phyloP scores from a whole-genome alignment of 2,329 filamentous ascomycete genomes.

The Pseudogymnoascus sp. region DNA sequence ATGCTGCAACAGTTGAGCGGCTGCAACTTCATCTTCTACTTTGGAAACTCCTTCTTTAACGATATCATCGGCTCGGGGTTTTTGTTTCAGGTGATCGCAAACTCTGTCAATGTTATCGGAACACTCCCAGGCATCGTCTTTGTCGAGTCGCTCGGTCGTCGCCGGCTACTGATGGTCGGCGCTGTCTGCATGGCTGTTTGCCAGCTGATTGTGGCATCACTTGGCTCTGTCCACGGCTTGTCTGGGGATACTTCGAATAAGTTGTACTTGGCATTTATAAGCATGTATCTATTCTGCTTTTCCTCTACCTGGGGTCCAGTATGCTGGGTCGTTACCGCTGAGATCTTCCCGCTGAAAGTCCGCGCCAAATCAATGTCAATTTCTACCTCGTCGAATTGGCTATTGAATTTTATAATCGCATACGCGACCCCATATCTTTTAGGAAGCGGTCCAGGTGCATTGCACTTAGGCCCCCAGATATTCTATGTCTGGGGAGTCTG shows the following conservation, averaged over 20 bases:
- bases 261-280: constrained; percentile 56
- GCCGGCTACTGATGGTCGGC: constrained; percentile 64
- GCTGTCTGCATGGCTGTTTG: constrained; percentile 65
- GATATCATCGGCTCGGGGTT: constrained; percentile 56
- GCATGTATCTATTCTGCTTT: constrained; percentile 72
- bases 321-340: constrained; percentile 65
- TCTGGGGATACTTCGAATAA: constrained; percentile 38
- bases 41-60: constrained; percentile 65
- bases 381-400: constrained; percentile 70
- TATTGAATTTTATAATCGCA: constrained; percentile 71
- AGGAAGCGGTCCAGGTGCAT: constrained; percentile 55
- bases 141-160: constrained; percentile 70
- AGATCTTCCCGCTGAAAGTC: constrained; percentile 62
- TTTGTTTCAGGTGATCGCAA: constrained; percentile 65
- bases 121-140: constrained; percentile 67
- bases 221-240: constrained; percentile 39
- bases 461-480: constrained; percentile 62
- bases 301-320: constrained; percentile 71
- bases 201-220: constrained; percentile 58
- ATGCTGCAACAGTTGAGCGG: constrained; percentile 72
- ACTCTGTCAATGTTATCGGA: constrained; percentile 69
- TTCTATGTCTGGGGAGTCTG: constrained; percentile 79
- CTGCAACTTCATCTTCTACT: constrained; percentile 72
- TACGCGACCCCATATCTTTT: constrained; percentile 78
- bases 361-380: constrained; percentile 69